Conservation (phyloP, 169 alveolate genomes). For the Plasmodium cynomolgi region DNA sequence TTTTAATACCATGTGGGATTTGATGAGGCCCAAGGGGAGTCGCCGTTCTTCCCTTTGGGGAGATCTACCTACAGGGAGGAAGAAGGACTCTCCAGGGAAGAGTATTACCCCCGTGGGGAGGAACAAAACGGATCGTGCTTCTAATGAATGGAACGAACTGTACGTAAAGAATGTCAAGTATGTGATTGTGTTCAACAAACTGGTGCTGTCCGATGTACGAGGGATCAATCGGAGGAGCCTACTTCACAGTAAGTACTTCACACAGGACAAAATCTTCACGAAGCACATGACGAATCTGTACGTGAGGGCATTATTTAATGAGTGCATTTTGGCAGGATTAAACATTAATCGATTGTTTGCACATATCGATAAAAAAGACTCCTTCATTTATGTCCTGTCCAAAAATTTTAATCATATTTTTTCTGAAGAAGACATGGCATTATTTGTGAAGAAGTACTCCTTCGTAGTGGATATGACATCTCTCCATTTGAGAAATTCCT, state of each 20-base stretch:
- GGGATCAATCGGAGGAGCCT: background rate
- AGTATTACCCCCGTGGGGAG: too few relatives aligned
- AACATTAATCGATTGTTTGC: conserved; percentile 36
- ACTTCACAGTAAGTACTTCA: conserved; percentile 2
- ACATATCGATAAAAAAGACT: conserved; percentile 30
- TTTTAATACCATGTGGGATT: background rate
- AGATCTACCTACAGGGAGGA: background rate
- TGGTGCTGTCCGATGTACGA: conserved; percentile 21
- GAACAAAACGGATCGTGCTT: background rate
- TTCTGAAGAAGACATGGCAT: conserved; percentile 45
- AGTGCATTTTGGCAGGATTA: conserved; percentile 55
- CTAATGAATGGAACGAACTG: background rate
- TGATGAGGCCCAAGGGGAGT: background rate
- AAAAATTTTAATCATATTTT: conserved; percentile 56
- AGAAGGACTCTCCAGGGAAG: background rate
- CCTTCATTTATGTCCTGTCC: conserved; percentile 34
- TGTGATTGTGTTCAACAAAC: conserved; percentile 9
- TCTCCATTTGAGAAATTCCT: conserved; percentile 33
- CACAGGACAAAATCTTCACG: conserved; percentile 1
- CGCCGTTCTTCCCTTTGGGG: background rate
- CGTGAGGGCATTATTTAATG: conserved; percentile 48
- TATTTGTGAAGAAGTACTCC: conserved; percentile 29
- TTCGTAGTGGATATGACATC: conserved; percentile 54
- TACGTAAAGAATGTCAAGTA: conserved; percentile 26
- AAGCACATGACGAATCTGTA: conserved; percentile 13